Evolutionary conservation across 1,284 basidiomycete species (phyloP).

Genomic region (Ceratobasidium theobromae): DNA sequence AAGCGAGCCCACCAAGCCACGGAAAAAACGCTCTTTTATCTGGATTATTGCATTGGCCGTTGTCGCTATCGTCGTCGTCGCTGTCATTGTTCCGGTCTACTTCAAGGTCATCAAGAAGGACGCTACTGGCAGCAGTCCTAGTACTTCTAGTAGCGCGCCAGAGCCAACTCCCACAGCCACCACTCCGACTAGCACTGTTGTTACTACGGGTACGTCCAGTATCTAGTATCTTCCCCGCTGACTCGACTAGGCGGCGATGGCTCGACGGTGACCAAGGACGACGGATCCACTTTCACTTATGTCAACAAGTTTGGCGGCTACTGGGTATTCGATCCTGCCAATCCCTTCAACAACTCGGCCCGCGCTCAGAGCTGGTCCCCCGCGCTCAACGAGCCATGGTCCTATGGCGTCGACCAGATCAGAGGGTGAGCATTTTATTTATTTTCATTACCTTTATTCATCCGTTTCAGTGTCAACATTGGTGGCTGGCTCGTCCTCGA

Average conservation of each 20-base stretch:
- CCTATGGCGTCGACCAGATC: constrained; percentile 72
- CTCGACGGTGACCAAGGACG: constrained; percentile 60
- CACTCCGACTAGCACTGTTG: background rate
- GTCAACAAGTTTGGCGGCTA: constrained; percentile 72
- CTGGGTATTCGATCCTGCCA: constrained; percentile 64
- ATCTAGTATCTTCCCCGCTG: background rate
- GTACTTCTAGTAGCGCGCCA: constrained; percentile 31
- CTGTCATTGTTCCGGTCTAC: constrained; percentile 25
- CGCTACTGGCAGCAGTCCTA: background rate
- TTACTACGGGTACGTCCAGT: constrained; percentile 38
- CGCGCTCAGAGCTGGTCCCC: constrained; percentile 79
- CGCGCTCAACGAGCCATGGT: constrained; percentile 79
- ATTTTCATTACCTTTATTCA: background rate
- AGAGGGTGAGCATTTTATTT: constrained; percentile 50
- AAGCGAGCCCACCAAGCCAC: background rate
- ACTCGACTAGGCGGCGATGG: constrained; percentile 60
- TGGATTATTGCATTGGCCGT: background rate
- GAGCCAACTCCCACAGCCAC: background rate
- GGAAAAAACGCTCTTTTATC: background rate
- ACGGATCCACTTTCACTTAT: constrained; percentile 70
- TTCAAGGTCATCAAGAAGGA: background rate
- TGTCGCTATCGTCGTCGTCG: constrained; percentile 25
- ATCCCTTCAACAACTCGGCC: constrained; percentile 81
- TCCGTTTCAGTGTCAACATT: constrained; percentile 65
- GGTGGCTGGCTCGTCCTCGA: constrained; percentile 92